Conservation (phyloP, 78 protist genomes). For the Dictyostelium brefeldianum region DNA sequence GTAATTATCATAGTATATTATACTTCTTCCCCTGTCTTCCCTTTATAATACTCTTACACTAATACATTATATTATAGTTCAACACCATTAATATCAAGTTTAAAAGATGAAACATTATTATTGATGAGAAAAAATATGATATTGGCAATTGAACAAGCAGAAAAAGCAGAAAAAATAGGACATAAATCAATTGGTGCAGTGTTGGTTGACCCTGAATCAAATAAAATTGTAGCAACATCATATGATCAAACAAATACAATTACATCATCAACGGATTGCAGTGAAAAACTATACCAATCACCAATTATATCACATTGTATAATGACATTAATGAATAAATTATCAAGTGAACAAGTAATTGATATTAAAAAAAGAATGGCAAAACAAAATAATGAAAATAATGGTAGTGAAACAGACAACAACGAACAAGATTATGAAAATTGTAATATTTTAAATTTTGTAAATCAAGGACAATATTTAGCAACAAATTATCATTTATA, state of each 20-base stretch:
- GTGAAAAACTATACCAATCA: background rate
- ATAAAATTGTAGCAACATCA: background rate
- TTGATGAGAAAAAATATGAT: constrained; percentile 29
- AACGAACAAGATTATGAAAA: background rate
- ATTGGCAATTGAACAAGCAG: constrained; percentile 60
- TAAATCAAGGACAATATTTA: constrained; percentile 35
- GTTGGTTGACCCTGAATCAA: constrained; percentile 45
- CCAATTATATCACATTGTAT: constrained; percentile 57
- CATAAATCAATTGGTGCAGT: constrained; percentile 52
- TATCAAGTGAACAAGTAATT: constrained; percentile 9
- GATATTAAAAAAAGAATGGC: background rate
- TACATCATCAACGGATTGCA: background rate
- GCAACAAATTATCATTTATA: constrained; percentile 22
- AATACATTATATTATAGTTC: background rate
- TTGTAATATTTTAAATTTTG: constrained; percentile 12
- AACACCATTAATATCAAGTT: constrained; percentile 51
- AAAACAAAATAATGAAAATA: background rate
- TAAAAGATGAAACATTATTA: constrained; percentile 21
- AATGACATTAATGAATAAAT: constrained; percentile 36
- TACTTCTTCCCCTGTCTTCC: no score
- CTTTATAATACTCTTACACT: background rate
- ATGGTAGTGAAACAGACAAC: background rate
- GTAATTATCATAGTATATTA: background rate
- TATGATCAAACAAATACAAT: constrained; percentile 26
- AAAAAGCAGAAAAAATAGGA: constrained; percentile 37